Evolutionary conservation across 441 rosid genomes (phyloP).

Genomic region (Pelargonium cotyledonis): DNA sequence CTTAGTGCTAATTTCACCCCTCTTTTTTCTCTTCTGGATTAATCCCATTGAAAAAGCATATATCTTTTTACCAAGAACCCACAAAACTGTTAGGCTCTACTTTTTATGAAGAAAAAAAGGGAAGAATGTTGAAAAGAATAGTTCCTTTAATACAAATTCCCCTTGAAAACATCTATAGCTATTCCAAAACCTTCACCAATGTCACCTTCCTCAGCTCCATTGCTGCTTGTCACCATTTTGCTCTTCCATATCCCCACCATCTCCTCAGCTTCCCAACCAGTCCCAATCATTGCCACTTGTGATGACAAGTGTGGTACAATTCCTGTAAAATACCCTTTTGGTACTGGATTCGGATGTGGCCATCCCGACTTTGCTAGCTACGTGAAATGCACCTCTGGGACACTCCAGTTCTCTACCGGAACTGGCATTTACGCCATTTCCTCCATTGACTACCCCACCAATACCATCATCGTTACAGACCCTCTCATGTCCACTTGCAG

Average conservation of each 20-base stretch:
- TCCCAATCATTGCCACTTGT: slow-evolving; percentile 35
- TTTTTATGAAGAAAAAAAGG: slow-evolving; percentile 33
- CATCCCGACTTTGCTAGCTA: slow-evolving; percentile 52
- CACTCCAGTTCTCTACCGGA: slow-evolving; percentile 47
- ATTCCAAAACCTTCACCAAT: slow-evolving; percentile 24
- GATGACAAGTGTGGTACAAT: slow-evolving; percentile 39
- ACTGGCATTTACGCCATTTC: slow-evolving; percentile 45
- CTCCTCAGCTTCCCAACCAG: slow-evolving; percentile 24
- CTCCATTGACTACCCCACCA: slow-evolving; percentile 42
- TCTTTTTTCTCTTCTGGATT: background rate
- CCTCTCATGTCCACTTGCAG: slow-evolving; percentile 64
- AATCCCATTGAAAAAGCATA: slow-evolving; percentile 16
- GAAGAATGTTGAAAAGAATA: slow-evolving; percentile 19
- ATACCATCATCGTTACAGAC: slow-evolving; percentile 35
- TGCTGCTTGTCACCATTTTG: slow-evolving; percentile 22
- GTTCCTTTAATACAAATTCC: slow-evolving; percentile 1
- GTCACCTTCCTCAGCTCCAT: slow-evolving; percentile 25
- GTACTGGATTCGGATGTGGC: slow-evolving; percentile 54
- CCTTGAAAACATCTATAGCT: slow-evolving; percentile 4
- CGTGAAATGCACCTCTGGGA: slow-evolving; percentile 40
- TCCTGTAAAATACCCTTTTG: slow-evolving; percentile 48
- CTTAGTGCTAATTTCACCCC: too few species aligned
- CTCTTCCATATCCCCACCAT: slow-evolving; percentile 21
- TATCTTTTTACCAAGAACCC: slow-evolving; percentile 37
- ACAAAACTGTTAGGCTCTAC: slow-evolving; percentile 26